Base-by-base conservation (phyloP, 2,329 filamentous ascomycete species). In the Ceratocystis ficicola region DNA sequence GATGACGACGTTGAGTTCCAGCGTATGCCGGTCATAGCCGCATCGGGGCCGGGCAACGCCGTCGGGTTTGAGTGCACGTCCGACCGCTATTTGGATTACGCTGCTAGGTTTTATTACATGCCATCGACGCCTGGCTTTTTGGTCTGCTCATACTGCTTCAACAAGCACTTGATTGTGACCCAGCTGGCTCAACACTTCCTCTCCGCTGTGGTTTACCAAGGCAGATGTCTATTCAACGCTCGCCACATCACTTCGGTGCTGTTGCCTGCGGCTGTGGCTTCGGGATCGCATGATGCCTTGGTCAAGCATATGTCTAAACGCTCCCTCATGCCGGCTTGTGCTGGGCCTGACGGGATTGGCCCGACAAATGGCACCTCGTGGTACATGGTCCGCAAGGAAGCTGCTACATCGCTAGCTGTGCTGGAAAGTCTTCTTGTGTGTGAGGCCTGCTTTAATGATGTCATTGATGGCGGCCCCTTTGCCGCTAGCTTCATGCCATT, bases 111-210 rank as follows among this genome's bases (percentile, higher is more conserved):
- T 73, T 74, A 76, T 60, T 70, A 69, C 1, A 61, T 73, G 1
- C 66, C 68, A 1, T 70, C 71, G 2, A 44, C 70, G 2, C 72
- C 74, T 0, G 69, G 71, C 1, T 77, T 73, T 28, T 66, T 73
- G 2, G 71, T 79, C 44, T 80, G 78, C 68, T 76, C 76, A 1
- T 70, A 72, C 25, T 80, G 78, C 68, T 75, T 77, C 44, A 71
- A 73, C 5, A 74, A 76, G 36, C 65, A 76, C 66, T 73, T 80
- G 12, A 67, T 72, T 25, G 25, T 64, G 0, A 76, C 75, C 0
- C 57, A 50, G 0, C 71, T 78, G 2, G 70, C 71, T 0, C 20
- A 62, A 0, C 64, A 71, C 0, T 79, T 80, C 20, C 17, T 41
- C 10, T 44, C 48, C 3, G 59, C 20, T 3, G 6, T 30, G 25